These are phyloP conservation scores for Barbarea vulgaris DNA, from an alignment of 345 rosid species.

Conservation along the genomic window DNA sequence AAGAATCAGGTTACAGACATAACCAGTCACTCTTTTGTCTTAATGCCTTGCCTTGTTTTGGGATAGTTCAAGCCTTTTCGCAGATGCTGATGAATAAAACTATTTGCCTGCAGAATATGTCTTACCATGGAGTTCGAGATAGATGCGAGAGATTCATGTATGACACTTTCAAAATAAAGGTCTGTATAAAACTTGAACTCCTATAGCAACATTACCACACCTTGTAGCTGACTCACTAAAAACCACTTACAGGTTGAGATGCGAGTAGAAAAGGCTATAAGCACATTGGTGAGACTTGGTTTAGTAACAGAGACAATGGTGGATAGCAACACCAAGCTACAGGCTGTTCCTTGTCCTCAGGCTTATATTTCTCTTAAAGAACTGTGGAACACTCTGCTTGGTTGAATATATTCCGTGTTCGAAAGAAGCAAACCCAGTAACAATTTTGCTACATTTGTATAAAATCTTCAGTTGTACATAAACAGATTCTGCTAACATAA, in stretches of 20 bases:
- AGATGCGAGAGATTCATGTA: conserved; percentile 87
- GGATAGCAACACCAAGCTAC: conserved; percentile 52
- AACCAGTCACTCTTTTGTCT: conserved; percentile 16
- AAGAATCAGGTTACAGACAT: conserved; percentile 61
- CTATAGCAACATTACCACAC: not conserved
- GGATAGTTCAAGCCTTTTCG: not conserved
- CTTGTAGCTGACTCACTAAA: conserved; percentile 21
- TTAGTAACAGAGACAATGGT: conserved; percentile 57
- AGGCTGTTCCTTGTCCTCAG: conserved; percentile 55
- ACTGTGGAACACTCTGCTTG: conserved; percentile 68
- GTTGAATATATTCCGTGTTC: conserved; percentile 23
- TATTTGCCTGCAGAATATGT: conserved; percentile 50
- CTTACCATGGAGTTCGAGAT: conserved; percentile 52
- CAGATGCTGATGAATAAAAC: conserved; percentile 3
- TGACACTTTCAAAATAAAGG: conserved; percentile 66
- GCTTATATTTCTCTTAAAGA: conserved; percentile 65
- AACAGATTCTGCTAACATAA: conserved; percentile 29
- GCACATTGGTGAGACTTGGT: conserved; percentile 68
- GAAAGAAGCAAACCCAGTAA: conserved; percentile 5
- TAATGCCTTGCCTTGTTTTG: not conserved
- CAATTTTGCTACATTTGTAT: conserved; percentile 24
- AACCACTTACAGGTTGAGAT: conserved; percentile 68
- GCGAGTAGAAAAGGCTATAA: conserved; percentile 77
- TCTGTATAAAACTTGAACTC: conserved; percentile 31
- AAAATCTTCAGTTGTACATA: conserved; percentile 25